Evolutionary conservation across 352 stramenopile genomes (phyloP).

Genomic region (Pelagophyceae sp.): DNA sequence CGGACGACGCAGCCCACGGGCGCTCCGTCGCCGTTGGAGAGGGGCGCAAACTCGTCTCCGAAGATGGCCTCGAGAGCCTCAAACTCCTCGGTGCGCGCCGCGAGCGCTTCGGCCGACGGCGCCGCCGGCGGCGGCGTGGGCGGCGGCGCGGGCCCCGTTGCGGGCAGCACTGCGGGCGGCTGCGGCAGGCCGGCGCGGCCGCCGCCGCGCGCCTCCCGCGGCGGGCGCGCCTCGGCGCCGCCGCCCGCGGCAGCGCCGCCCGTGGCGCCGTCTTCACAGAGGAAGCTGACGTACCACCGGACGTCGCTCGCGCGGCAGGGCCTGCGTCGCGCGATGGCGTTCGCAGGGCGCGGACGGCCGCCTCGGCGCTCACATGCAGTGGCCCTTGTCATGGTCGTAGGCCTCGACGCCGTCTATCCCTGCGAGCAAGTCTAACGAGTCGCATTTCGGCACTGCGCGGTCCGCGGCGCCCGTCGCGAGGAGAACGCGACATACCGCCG

Average conservation of each 20-base stretch:
- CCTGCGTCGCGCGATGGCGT: no score
- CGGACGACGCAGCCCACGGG: background rate
- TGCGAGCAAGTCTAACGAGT: background rate
- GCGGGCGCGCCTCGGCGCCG: no score
- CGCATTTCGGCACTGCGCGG: background rate
- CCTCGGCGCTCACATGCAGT: no score
- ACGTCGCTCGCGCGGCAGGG: slow-evolving; percentile 2
- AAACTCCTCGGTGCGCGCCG: slow-evolving; percentile 1
- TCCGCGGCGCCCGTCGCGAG: background rate
- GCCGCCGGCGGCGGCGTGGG: background rate
- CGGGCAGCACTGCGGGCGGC: no score
- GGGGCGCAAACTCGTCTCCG: slow-evolving; percentile 5
- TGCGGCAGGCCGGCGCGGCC: no score
- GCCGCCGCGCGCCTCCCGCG: no score
- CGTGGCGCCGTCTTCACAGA: no score
- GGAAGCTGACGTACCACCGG: background rate
- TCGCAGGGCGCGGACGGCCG: no score
- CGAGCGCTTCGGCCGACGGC: background rate
- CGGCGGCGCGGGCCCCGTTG: background rate
- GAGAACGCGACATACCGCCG: background rate
- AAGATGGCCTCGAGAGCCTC: slow-evolving; percentile 13
- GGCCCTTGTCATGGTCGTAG: slow-evolving; percentile 15
- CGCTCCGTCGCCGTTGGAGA: background rate
- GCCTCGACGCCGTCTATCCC: background rate
- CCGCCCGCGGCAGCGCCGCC: no score